Base-by-base conservation (phyloP, 2,329 filamentous ascomycete species). In the Taxawa tesnikishii region DNA sequence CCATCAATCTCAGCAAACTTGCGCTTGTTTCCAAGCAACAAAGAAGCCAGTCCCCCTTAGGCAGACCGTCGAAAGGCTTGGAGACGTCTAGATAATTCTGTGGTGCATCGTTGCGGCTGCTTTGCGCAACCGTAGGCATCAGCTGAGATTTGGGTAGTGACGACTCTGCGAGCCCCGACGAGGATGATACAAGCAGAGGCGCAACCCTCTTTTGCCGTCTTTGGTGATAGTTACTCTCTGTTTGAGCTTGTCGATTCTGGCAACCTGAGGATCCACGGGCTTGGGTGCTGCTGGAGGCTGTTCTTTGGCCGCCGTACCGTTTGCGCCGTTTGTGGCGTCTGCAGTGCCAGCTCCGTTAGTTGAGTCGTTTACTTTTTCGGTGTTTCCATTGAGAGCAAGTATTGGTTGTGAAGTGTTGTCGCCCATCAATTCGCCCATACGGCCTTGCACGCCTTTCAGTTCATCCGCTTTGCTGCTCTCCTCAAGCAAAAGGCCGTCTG, bases 371-470 rank as follows among this genome's bases (percentile, higher is more conserved):
- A 53, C 37, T 14, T 38, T 41, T 16, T 29, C 24, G 4, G 38
- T 14, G 21, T 54, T 48, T 5, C 49, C 54, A 18, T 55, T 49
- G 9, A 54, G 38, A 14, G 46, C 28, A 4, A 60, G 32, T 25
- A 73, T 73, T 3, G 66, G 62, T 3, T 69, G 56, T 3, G 68
- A 62, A 32, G 68, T 68, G 12, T 71, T 70, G 49, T 94, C 87
- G 5, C 88, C 88, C 90, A 98, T 98, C 23, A 98, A 60, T n/a
- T 88, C 88, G 9, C 90, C 90, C 90, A 98, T 98, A 43, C 88
- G 75, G 2, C 85, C 90, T 58, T 98, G 83, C 0, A 88, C 87
- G 4, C 81, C 87, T 42, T 79, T 83, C 18, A 88, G 70, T 53
- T 98, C 90, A 14, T 81, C 88, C 26, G 80, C 85, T 51, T 92